A percentile compares a stretch with the other conserved stretches of the same genome.
Evolutionary conservation across 192 early-diverging fungal genomes (phyloP).

Genomic region (Mortierella antarctica): DNA sequence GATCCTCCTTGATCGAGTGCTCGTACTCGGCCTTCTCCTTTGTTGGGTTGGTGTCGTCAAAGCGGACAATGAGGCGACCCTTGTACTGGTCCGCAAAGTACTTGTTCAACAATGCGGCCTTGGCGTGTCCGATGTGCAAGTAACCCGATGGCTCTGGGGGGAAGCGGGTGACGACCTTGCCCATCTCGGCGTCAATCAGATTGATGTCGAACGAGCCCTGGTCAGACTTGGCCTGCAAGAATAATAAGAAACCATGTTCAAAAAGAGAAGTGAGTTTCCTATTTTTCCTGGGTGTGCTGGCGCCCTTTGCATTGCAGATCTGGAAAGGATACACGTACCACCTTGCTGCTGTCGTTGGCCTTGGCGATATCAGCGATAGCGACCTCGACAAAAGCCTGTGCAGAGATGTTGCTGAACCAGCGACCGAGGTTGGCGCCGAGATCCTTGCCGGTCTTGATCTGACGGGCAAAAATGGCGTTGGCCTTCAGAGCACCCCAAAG

Average conservation of each 20-base stretch:
- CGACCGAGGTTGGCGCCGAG: constrained; percentile 78
- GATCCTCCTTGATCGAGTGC: constrained; percentile 94
- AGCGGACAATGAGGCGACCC: constrained; percentile 94
- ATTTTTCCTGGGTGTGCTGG: no score
- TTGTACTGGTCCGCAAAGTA: constrained; percentile 92
- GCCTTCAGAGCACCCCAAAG: constrained; percentile 89
- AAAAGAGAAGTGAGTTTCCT: not conserved
- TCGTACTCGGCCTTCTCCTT: constrained; percentile 99
- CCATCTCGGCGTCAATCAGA: constrained; percentile 80
- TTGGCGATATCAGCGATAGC: constrained; percentile 62
- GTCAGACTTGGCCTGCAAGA: constrained; percentile 53
- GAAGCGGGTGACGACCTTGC: constrained; percentile 96
- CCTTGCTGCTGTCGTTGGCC: constrained; percentile 62
- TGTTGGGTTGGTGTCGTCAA: constrained; percentile 98
- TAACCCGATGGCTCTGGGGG: constrained; percentile 99
- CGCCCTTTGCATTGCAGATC: no score
- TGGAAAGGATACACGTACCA: constrained; percentile 15
- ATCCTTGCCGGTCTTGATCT: constrained; percentile 80
- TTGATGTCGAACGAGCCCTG: constrained; percentile 95
- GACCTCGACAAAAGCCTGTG: constrained; percentile 64
- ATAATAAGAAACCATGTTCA: not conserved
- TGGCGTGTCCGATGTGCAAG: constrained; percentile 99
- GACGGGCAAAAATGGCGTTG: constrained; percentile 78
- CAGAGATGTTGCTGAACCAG: constrained; percentile 82
- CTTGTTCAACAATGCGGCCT: constrained; percentile 98